Conservation (phyloP, 164 flowering plant species). For the Brasenia schreberi region DNA sequence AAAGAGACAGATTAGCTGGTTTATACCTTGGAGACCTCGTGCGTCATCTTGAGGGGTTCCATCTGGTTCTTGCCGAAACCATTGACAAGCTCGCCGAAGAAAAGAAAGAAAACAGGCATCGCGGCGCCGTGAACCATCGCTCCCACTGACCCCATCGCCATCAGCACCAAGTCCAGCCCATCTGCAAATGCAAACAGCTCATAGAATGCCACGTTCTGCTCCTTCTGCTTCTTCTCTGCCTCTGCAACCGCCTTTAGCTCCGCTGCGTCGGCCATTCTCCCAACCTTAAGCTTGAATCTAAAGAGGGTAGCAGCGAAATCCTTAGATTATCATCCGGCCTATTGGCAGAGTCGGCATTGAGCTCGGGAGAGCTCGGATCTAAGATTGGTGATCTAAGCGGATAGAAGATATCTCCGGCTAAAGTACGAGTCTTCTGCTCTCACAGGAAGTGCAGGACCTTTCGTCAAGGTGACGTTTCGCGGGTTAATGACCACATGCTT, state of each 20-base stretch:
- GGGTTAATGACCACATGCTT: no score
- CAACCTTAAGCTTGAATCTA: neutral
- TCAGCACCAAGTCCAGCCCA: conserved; percentile 55
- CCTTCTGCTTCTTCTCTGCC: conserved; percentile 70
- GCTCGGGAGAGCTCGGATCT: no score
- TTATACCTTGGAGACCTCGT: conserved; percentile 77
- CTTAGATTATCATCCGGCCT: no score
- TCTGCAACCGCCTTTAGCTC: conserved; percentile 44
- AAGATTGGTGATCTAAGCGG: no score
- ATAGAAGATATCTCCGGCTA: no score
- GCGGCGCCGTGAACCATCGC: conserved; percentile 92
- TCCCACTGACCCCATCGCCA: conserved; percentile 73
- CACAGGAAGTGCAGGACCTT: no score
- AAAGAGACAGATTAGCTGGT: neutral
- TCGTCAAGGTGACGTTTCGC: no score
- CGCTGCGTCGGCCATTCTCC: conserved; percentile 45
- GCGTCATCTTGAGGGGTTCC: conserved; percentile 60
- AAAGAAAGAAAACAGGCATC: conserved; percentile 88
- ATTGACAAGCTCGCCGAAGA: conserved; percentile 91
- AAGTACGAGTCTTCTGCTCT: no score
- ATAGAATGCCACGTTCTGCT: conserved; percentile 66
- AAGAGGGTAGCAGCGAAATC: no score
- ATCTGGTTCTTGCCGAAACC: conserved; percentile 85
- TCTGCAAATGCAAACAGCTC: conserved; percentile 90
- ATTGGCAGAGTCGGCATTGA: no score